A percentile compares a stretch with the other conserved stretches of the same genome.
These are phyloP conservation scores for Candida michaelii DNA, from an alignment of 805 yeast species.

Conservation along the genomic window DNA sequence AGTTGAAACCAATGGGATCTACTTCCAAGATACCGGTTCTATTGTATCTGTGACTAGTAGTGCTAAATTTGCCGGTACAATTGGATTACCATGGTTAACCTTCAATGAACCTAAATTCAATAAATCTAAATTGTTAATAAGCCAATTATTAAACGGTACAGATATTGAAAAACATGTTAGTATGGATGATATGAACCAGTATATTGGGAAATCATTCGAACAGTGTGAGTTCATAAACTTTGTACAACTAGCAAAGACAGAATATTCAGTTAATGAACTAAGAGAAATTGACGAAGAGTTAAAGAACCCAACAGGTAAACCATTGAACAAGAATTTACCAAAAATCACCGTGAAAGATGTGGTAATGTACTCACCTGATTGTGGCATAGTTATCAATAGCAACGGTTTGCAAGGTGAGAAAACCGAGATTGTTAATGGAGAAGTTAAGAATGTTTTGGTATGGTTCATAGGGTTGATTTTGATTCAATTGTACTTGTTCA, in stretches of 20 bases:
- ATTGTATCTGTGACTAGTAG: conserved; percentile 57
- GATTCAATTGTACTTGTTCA: conserved; percentile 53
- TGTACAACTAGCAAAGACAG: conserved; percentile 67
- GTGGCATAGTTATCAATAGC: conserved; percentile 56
- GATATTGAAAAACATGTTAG: conserved; percentile 37
- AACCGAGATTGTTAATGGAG: conserved; percentile 43
- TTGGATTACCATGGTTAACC: conserved; percentile 59
- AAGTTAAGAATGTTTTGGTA: conserved; percentile 41
- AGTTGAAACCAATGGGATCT: conserved; percentile 57
- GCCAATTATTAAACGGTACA: conserved; percentile 45
- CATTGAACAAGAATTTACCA: conserved; percentile 58
- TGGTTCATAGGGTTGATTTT: conserved; percentile 46
- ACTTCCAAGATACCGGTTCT: conserved; percentile 66
- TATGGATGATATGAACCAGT: conserved; percentile 36
- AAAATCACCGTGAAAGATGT: conserved; percentile 52
- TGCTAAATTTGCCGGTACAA: conserved; percentile 63
- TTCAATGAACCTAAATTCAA: conserved; percentile 43
- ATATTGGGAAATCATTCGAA: conserved; percentile 30
- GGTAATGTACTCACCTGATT: conserved; percentile 82
- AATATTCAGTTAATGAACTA: conserved; percentile 52
- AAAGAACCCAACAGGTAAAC: conserved; percentile 73
- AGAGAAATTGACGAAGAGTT: conserved; percentile 70
- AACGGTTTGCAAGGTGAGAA: conserved; percentile 51
- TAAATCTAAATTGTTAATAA: conserved; percentile 43
- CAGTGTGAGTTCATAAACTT: conserved; percentile 73